phyloP scores from a whole-genome alignment of 495 filamentous ascomycete genomes.

The Melanomma pulvis-pyrius region DNA sequence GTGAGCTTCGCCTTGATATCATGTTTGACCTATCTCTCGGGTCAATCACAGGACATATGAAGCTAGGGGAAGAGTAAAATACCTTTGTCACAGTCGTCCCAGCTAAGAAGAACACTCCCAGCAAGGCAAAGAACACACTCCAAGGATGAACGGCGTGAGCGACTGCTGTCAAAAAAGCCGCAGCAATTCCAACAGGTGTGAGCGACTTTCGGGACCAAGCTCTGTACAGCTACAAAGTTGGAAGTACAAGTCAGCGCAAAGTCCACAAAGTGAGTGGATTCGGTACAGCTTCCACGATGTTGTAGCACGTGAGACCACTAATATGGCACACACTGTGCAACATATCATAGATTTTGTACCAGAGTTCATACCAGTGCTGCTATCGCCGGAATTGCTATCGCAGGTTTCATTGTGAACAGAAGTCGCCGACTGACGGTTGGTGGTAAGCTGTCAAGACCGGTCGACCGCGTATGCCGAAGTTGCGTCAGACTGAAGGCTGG shows the following conservation, averaged over 20 bases:
- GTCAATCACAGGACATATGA: neutral
- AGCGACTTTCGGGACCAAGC: slow-evolving; percentile 75
- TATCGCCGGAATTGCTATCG: slow-evolving; percentile 52
- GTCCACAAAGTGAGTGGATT: no score
- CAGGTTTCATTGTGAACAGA: slow-evolving; percentile 21
- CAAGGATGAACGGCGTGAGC: slow-evolving; percentile 88
- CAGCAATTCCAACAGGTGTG: slow-evolving; percentile 70
- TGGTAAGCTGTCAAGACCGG: neutral
- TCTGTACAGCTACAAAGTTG: no score
- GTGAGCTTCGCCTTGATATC: slow-evolving; percentile 82
- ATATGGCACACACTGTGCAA: no score
- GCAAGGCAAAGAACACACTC: slow-evolving; percentile 80
- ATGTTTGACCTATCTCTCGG: slow-evolving; percentile 68
- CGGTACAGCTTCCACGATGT: no score
- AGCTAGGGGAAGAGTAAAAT: slow-evolving; percentile 5
- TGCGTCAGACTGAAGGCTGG: neutral
- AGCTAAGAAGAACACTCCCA: slow-evolving; percentile 83
- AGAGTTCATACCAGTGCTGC: slow-evolving; percentile 61
- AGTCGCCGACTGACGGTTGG: neutral
- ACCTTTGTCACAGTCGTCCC: slow-evolving; percentile 85
- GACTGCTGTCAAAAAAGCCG: slow-evolving; percentile 70
- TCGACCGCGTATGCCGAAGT: neutral
- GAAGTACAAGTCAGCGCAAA: no score
- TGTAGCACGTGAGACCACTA: no score
- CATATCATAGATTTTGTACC: no score